phyloP scores from a whole-genome alignment of 148 eudicot genomes.

The Nepenthes mirabilis region DNA sequence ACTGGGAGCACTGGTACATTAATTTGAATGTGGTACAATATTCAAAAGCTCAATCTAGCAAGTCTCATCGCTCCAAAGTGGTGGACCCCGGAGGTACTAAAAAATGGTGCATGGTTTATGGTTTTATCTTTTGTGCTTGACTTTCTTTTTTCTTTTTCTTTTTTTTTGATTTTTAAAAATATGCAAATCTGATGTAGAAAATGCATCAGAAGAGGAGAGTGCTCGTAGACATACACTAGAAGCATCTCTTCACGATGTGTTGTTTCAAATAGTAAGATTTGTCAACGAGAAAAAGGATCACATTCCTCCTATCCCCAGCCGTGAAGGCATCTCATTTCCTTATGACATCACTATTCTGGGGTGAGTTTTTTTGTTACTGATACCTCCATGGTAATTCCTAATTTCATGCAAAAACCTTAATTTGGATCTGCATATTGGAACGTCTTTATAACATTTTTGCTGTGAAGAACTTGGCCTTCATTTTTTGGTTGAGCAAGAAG shows the following conservation, averaged over 20 bases:
- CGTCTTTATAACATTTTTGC: no score
- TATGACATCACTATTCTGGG: constrained; percentile 90
- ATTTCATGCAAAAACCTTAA: no score
- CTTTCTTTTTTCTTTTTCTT: constrained; percentile 1
- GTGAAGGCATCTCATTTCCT: constrained; percentile 79
- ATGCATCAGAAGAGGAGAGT: constrained; percentile 57
- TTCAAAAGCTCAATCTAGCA: constrained; percentile 54
- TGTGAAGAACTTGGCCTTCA: no score
- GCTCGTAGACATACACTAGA: constrained; percentile 65
- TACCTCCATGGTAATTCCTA: not conserved
- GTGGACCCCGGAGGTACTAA: constrained; percentile 77
- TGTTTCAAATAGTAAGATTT: constrained; percentile 87
- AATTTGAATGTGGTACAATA: constrained; percentile 81
- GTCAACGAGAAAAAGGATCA: constrained; percentile 96
- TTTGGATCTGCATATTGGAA: no score
- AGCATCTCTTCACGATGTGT: constrained; percentile 74
- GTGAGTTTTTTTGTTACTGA: constrained; percentile 22
- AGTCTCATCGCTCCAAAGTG: constrained; percentile 66
- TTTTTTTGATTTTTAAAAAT: no score
- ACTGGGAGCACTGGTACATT: constrained; percentile 96
- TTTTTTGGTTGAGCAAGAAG: no score
- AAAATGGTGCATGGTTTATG: constrained; percentile 1
- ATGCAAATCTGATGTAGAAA: constrained; percentile 23
- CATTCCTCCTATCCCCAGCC: constrained; percentile 72
- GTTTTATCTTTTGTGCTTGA: not conserved